Percentiles rank a stretch among this genome's conserved stretches.
Evolutionary conservation across 2,329 filamentous ascomycete species (phyloP).

Genomic region (Diaporthe velutina): DNA sequence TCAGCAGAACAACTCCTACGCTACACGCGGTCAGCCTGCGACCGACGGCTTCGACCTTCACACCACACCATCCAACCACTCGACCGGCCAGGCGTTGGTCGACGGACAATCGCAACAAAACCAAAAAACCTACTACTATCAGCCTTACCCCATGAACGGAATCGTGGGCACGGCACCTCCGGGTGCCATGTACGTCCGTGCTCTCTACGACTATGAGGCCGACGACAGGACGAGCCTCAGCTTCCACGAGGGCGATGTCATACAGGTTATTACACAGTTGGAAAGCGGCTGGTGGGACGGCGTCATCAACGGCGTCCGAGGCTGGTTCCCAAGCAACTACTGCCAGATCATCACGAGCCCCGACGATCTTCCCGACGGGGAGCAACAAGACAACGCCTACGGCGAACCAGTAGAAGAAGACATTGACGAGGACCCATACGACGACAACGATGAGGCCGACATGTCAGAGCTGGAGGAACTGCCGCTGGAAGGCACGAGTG

Average conservation of each 20-base stretch:
- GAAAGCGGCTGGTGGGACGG: slow-evolving; percentile 99
- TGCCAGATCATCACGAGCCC: slow-evolving; percentile 86
- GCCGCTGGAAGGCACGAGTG: slow-evolving; percentile 76
- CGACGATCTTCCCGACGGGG: slow-evolving; percentile 77
- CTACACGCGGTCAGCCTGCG: slow-evolving; percentile 26
- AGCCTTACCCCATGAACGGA: slow-evolving; percentile 67
- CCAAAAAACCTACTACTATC: slow-evolving; percentile 43
- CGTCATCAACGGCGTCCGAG: slow-evolving; percentile 94
- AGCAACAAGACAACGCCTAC: slow-evolving; percentile 74
- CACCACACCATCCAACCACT: slow-evolving; percentile 37
- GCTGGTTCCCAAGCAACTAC: slow-evolving; percentile 99
- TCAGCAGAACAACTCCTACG: slow-evolving; percentile 51
- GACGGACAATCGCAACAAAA: slow-evolving; percentile 41
- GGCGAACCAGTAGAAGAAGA: slow-evolving; percentile 60
- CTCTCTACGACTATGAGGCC: slow-evolving; percentile 97
- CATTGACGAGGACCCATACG: slow-evolving; percentile 71
- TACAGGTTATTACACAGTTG: slow-evolving; percentile 97
- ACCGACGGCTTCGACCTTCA: slow-evolving; percentile 39
- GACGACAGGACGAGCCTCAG: slow-evolving; percentile 97
- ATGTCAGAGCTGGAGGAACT: slow-evolving; percentile 60
- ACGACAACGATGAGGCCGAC: slow-evolving; percentile 67
- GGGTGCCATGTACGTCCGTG: slow-evolving; percentile 89
- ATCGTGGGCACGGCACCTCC: slow-evolving; percentile 70
- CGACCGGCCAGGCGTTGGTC: slow-evolving; percentile 38
- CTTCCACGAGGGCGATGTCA: slow-evolving; percentile 96